Evolutionary conservation across 306 rosid species (phyloP).

Genomic region (Begonia fuchsioides): DNA sequence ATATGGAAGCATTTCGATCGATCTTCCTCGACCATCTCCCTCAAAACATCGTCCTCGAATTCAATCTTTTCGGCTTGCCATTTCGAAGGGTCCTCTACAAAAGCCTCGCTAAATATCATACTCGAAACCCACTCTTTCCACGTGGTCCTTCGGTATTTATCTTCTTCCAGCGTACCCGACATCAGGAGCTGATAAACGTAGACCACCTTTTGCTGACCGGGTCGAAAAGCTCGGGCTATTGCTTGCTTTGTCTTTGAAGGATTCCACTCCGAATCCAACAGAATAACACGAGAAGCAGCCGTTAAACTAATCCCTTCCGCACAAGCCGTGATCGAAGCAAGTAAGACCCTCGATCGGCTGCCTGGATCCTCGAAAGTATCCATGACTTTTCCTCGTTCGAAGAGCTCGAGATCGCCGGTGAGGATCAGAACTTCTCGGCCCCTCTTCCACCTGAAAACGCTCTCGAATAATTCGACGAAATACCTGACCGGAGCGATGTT

Average conservation of each 20-base stretch:
- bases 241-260: slow-evolving; percentile 97
- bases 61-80: slow-evolving; percentile 78
- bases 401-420: slow-evolving; percentile 78
- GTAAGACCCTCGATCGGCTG: slow-evolving; percentile 62
- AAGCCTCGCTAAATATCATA: slow-evolving; percentile 88
- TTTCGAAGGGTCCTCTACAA: slow-evolving; percentile 78
- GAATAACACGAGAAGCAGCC: slow-evolving; percentile 81
- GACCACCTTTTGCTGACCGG: slow-evolving; percentile 76
- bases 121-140: slow-evolving; percentile 97
- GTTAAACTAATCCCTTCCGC: slow-evolving; percentile 95
- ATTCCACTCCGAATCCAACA: slow-evolving; percentile 92
- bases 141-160: slow-evolving; percentile 59
- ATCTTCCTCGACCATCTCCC: slow-evolving; percentile 87
- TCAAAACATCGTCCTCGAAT: slow-evolving; percentile 55
- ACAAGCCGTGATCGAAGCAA: slow-evolving; percentile 94
- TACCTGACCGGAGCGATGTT: slow-evolving; percentile 80
- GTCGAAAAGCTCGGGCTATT: slow-evolving; percentile 84
- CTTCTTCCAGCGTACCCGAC: slow-evolving; percentile 76
- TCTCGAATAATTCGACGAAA: slow-evolving; percentile 62
- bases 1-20: slow-evolving; percentile 58
- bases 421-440: slow-evolving; percentile 69
- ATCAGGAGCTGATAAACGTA: slow-evolving; percentile 81
- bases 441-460: slow-evolving; percentile 49
- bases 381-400: slow-evolving; percentile 80
- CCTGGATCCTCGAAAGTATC: slow-evolving; percentile 69